These are phyloP conservation scores for Pyrrhoderma noxium DNA, from an alignment of 1,284 basidiomycete genomes.

Conservation along the genomic window DNA sequence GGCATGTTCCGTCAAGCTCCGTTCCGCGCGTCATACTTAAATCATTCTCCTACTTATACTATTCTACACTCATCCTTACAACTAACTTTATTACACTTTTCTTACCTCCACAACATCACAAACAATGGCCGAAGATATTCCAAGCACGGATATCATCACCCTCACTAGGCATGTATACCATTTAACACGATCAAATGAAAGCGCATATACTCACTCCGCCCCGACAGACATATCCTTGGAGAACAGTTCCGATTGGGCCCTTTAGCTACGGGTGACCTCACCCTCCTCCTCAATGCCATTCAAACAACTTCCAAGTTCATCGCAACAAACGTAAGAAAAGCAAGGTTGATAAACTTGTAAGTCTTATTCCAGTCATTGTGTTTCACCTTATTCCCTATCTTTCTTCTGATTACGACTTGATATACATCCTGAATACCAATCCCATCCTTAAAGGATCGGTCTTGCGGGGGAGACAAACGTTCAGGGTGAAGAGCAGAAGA, in stretches of 20 bases:
- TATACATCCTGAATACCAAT: neutral
- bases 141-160: constrained; percentile 84
- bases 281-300: constrained; percentile 90
- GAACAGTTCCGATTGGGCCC: constrained; percentile 77
- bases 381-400: constrained; percentile 2
- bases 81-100: no score
- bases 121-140: constrained; percentile 47
- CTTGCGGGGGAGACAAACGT: constrained; percentile 95
- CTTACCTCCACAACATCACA: neutral
- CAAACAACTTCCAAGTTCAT: constrained; percentile 97
- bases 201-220: neutral
- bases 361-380: constrained; percentile 26
- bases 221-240: constrained; percentile 70
- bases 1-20: no score
- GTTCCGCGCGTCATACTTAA: no score
- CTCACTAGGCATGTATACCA: constrained; percentile 64
- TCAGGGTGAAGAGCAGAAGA: constrained; percentile 99
- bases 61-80: no score
- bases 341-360: constrained; percentile 94
- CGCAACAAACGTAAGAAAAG: constrained; percentile 95
- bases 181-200: constrained; percentile 11
- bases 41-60: no score
- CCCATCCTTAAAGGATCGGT: constrained; percentile 59
- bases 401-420: neutral
- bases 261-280: constrained; percentile 87